Percentiles rank a stretch among this genome's conserved stretches.
These are phyloP conservation scores for Solidago caesia DNA, from an alignment of 129 eudicot genomes.

Conservation along the genomic window DNA sequence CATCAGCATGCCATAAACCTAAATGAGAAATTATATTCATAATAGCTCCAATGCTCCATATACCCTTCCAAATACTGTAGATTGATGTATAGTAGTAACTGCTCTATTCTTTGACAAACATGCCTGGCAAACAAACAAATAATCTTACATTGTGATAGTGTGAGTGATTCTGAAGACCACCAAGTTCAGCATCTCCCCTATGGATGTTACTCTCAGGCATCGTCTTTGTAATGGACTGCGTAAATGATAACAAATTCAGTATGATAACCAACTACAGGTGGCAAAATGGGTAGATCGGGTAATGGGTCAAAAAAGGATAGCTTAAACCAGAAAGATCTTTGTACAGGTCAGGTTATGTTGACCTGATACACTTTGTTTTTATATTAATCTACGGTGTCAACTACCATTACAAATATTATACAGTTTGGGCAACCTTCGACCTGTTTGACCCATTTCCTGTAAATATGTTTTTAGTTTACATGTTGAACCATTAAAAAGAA, in stretches of 20 bases:
- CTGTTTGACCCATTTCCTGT: too few relatives aligned
- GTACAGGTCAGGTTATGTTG: background rate
- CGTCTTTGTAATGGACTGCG: conserved; percentile 81
- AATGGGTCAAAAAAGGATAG: too few relatives aligned
- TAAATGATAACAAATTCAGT: conserved; percentile 15
- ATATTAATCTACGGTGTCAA: too few relatives aligned
- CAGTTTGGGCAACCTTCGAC: too few relatives aligned
- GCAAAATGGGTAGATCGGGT: too few relatives aligned
- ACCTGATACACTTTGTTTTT: too few relatives aligned
- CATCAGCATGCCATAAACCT: conserved; percentile 97
- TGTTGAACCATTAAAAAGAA: too few relatives aligned
- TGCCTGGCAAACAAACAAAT: background rate
- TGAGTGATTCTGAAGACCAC: conserved; percentile 81
- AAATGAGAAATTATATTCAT: conserved; percentile 7
- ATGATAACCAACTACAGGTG: conserved; percentile 1
- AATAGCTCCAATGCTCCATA: background rate
- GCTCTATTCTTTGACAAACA: background rate
- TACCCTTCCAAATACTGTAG: background rate
- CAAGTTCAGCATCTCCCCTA: conserved; percentile 79
- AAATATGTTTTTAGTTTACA: too few relatives aligned
- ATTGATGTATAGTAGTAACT: background rate
- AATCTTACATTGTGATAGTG: conserved; percentile 87
- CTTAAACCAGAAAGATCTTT: too few relatives aligned
- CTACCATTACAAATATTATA: too few relatives aligned
- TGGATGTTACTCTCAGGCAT: conserved; percentile 96